These are phyloP conservation scores for Phialocephala subalpina DNA, from an alignment of 2,329 filamentous ascomycete genomes.

Conservation along the genomic window DNA sequence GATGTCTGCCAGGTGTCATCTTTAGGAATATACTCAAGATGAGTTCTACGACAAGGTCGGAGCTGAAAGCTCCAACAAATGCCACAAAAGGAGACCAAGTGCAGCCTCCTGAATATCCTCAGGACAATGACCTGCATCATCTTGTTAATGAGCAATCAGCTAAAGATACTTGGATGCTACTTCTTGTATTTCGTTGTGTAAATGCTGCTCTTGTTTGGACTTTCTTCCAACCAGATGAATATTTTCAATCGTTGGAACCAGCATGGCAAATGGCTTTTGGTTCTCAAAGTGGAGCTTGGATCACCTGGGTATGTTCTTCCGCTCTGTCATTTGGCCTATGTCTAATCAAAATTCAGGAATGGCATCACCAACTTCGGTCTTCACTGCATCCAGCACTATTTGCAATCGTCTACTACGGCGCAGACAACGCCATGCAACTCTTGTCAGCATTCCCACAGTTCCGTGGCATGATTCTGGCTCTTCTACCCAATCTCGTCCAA, in stretches of 20 bases:
- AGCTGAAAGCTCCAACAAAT: neutral
- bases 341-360: constrained; percentile 71
- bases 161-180: constrained; percentile 38
- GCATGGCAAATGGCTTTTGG: constrained; percentile 93
- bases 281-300: constrained; percentile 78
- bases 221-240: constrained; percentile 99
- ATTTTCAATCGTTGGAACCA: constrained; percentile 93
- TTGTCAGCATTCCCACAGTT: constrained; percentile 61
- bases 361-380: constrained; percentile 85
- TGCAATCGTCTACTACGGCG: constrained; percentile 73
- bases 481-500: constrained; percentile 78
- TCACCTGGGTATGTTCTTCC: constrained; percentile 82
- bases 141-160: constrained; percentile 40
- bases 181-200: constrained; percentile 76
- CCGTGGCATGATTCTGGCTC: constrained; percentile 73
- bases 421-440: constrained; percentile 62
- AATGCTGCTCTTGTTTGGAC: constrained; percentile 83
- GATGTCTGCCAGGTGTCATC: neutral
- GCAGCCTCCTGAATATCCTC: constrained; percentile 11
- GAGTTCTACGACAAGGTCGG: constrained; percentile 12
- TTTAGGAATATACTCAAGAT: constrained; percentile 13
- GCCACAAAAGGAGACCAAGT: constrained; percentile 7
- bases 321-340: neutral
- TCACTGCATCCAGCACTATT: constrained; percentile 93
- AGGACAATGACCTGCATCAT: constrained; percentile 36